phyloP scores from a whole-genome alignment of 108 stramenopile genomes.

The Mayamaea pseudoterrestris region DNA sequence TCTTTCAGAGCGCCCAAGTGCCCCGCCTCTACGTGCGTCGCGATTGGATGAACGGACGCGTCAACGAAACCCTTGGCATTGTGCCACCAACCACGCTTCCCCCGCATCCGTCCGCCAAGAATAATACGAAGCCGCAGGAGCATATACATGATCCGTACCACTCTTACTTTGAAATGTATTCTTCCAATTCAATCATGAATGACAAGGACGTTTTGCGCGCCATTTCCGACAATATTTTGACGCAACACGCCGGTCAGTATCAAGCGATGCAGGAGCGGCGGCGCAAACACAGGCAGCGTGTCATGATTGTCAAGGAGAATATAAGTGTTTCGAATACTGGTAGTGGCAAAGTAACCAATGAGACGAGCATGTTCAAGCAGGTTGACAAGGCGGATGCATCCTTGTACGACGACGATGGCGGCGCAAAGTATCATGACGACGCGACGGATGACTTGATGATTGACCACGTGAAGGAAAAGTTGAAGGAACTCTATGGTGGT shows the following conservation, averaged over 20 bases:
- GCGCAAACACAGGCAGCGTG: slow-evolving; percentile 6
- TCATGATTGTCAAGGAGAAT: slow-evolving; percentile 2
- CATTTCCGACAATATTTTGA: slow-evolving; percentile 46
- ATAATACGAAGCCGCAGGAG: slow-evolving; percentile 8
- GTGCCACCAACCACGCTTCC: too few species aligned
- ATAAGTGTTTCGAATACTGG: too few species aligned
- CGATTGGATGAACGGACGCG: slow-evolving; percentile 45
- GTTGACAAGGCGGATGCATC: slow-evolving; percentile 1
- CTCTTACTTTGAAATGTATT: slow-evolving; percentile 61
- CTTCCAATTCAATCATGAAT: slow-evolving; percentile 10
- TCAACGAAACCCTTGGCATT: slow-evolving; percentile 44
- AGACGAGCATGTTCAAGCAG: not conserved
- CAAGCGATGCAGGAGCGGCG: slow-evolving; percentile 36
- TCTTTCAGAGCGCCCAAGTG: slow-evolving; percentile 45
- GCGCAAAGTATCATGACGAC: too few species aligned
- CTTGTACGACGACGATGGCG: too few species aligned
- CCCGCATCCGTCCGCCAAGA: too few species aligned
- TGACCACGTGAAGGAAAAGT: not conserved
- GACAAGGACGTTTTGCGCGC: slow-evolving; percentile 32
- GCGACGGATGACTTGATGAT: too few species aligned
- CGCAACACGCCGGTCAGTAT: slow-evolving; percentile 37
- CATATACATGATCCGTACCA: slow-evolving; percentile 73
- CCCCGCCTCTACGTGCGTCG: slow-evolving; percentile 57
- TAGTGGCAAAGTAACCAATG: not conserved
- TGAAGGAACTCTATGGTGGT: not conserved